Base-by-base conservation (phyloP, 805 yeast genomes). In the Candida pseudofarinosa region DNA sequence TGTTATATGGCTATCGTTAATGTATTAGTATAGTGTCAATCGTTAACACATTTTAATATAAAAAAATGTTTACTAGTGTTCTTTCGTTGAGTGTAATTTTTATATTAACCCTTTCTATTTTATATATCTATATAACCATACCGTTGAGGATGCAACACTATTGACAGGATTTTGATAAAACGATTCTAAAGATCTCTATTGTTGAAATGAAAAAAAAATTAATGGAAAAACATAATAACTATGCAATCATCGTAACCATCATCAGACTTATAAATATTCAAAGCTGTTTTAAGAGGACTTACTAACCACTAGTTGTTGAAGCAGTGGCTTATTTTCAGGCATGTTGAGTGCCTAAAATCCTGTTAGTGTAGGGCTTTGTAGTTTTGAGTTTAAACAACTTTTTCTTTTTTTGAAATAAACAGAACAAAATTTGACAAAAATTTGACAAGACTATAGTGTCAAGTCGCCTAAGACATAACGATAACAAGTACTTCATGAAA, bases 111-210 rank as follows among this genome's bases (percentile, higher is more conserved):
- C 17, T 32, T 32, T 7, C 10, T 23, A 6, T 23, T 23, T 23
- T 41, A 39, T 51, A 48, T 40, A 45, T 39, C 30, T 15, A 31
- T 38, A 35, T 42, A 50, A 60, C 65, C 74, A 68, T 67, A 58
- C 75, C 75, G 74, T 69, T 69, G 74, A 69, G 74, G 74, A 69
- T 68, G 74, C 69, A 61, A 48, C 35, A 65, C 67, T 65, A 62
- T 62, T 57, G 65, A 63, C 67, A 63, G 66, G 62, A 51, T 51
- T 37, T 40, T 32, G 26, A 47, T 49, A 48, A 43, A 48, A 46
- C 43, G 46, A 45, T 32, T n/a, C 13, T 7, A 32, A 32, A 45
- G 47, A 44, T 47, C 49, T 50, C 35, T 31, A 52, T 49, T 58
- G 67, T 61, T 60, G 67, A 62, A 56, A 56, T 56, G 60, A 59